These are phyloP conservation scores for Colletotrichum sp. DNA, from an alignment of 2,329 filamentous ascomycete species.

Conservation along the genomic window DNA sequence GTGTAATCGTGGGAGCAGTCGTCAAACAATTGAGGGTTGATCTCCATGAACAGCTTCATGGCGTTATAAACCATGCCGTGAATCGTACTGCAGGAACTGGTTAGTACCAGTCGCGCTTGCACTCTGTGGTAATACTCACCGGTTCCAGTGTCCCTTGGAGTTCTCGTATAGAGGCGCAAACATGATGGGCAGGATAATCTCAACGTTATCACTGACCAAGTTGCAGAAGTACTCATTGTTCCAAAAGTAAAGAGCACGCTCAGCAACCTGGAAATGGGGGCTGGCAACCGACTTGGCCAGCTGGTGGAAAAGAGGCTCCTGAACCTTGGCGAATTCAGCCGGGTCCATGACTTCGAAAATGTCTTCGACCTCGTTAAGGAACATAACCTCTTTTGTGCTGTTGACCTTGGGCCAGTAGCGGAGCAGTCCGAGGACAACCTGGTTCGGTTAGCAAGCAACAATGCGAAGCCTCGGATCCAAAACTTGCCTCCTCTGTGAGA, in stretches of 20 bases:
- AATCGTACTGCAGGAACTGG: conserved; percentile 75
- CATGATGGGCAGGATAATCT: conserved; percentile 98
- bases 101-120: neutral
- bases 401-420: conserved; percentile 99
- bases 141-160: conserved; percentile 98
- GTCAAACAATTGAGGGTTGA: conserved; percentile 97
- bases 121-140: conserved; percentile 59
- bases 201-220: conserved; percentile 97
- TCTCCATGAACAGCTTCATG: conserved; percentile 99
- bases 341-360: conserved; percentile 99
- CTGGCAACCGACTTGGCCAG: conserved; percentile 97
- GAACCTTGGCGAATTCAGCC: conserved; percentile 96
- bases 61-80: conserved; percentile 99
- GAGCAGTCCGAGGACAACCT: conserved; percentile 92
- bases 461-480: neutral
- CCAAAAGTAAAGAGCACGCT: conserved; percentile 98
- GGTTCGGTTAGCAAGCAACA: conserved; percentile 1
- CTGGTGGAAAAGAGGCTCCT: conserved; percentile 96
- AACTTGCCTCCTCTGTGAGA: conserved; percentile 87
- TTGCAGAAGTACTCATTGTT: conserved; percentile 99
- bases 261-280: conserved; percentile 98
- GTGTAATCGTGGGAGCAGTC: conserved; percentile 99
- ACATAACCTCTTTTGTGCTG: conserved; percentile 99
- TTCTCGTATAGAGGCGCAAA: conserved; percentile 98
- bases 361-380: conserved; percentile 97